These are phyloP conservation scores for Symbiodinium pilosum DNA, from an alignment of 73 alveolate species.

Conservation along the genomic window DNA sequence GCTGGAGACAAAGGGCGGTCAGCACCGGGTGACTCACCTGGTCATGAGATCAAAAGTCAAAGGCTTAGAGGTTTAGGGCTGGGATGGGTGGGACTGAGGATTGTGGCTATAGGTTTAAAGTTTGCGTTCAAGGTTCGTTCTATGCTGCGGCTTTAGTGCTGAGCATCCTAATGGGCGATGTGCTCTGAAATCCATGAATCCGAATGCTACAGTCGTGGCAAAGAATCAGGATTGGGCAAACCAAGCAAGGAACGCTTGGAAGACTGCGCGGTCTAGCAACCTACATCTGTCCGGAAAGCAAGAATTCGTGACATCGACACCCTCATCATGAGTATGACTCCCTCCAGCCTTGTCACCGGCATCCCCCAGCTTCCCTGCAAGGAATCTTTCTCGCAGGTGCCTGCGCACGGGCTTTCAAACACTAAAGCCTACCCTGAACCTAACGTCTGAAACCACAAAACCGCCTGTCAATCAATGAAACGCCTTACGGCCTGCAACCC, in stretches of 20 bases:
- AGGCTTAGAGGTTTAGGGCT: neutral
- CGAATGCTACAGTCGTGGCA: too few relatives aligned
- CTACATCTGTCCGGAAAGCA: too few relatives aligned
- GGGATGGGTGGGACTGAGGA: neutral
- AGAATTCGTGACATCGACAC: too few relatives aligned
- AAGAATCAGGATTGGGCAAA: too few relatives aligned
- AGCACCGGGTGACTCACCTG: conserved; percentile 21
- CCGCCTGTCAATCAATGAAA: too few relatives aligned
- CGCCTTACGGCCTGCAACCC: too few relatives aligned
- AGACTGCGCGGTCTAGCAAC: too few relatives aligned
- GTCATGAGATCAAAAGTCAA: neutral
- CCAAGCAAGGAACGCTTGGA: too few relatives aligned
- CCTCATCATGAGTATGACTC: too few relatives aligned
- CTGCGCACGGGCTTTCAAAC: too few relatives aligned
- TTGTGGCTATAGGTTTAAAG: neutral
- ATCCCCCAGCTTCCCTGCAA: conserved; percentile 78
- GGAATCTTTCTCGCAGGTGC: conserved; percentile 63
- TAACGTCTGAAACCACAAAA: too few relatives aligned
- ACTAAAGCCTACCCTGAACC: too few relatives aligned
- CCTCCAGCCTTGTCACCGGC: conserved; percentile 17
- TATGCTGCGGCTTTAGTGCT: neutral
- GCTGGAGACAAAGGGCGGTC: conserved; percentile 55
- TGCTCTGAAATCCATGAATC: neutral
- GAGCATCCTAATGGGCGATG: neutral
- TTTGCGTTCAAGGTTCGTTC: neutral